A percentile compares a stretch with the other conserved stretches of the same genome.
Evolutionary conservation across 495 filamentous ascomycete species (phyloP).

Genomic region (Schizothecium vesticola): DNA sequence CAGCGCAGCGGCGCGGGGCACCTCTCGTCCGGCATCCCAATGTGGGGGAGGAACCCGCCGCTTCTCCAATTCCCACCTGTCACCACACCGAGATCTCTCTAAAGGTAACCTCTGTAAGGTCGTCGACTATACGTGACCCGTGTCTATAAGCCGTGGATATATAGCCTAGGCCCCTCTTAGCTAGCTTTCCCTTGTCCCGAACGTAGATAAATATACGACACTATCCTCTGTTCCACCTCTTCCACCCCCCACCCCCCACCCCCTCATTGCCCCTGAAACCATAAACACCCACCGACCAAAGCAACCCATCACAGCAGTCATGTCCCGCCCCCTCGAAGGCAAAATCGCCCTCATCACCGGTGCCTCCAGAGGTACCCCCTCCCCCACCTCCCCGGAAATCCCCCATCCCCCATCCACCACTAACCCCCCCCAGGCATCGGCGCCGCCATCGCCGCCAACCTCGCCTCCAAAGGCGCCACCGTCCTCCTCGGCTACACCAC

Average conservation of each 20-base stretch:
- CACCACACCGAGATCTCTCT: neutral
- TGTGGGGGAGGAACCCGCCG: neutral
- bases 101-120: neutral
- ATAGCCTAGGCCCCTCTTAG: neutral
- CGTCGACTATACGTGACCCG: neutral
- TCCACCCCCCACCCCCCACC: neutral
- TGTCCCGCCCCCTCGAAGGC: constrained; percentile 49
- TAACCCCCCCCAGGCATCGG: constrained; percentile 64
- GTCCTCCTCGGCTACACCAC: constrained; percentile 70
- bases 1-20: neutral
- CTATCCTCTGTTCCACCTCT: neutral
- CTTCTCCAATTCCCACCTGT: neutral
- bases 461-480: constrained; percentile 66
- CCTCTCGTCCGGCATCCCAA: neutral
- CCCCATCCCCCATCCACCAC: neutral
- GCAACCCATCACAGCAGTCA: constrained; percentile 3
- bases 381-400: neutral
- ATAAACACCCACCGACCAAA: neutral
- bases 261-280: neutral
- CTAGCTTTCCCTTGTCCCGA: neutral
- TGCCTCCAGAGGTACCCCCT: constrained; percentile 57
- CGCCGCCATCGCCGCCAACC: constrained; percentile 72
- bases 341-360: constrained; percentile 77
- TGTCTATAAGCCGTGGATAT: constrained; percentile 9
- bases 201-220: neutral